Conservation (phyloP, 2,329 filamentous ascomycete genomes). For the Thelonectria rubi region DNA sequence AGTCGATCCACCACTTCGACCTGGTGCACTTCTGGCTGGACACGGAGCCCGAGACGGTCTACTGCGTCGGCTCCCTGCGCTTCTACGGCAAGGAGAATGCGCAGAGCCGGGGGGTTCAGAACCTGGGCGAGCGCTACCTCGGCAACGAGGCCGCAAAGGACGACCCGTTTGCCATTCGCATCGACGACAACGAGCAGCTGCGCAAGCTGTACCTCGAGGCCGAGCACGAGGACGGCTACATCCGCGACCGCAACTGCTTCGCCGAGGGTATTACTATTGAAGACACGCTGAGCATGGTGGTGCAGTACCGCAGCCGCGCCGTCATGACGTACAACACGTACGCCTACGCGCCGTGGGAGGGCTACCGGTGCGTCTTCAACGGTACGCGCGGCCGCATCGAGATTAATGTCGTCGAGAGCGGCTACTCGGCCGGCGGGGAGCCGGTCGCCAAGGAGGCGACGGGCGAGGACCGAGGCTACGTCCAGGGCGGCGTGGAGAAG, state of each 20-base stretch:
- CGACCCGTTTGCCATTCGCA: constrained; percentile 67
- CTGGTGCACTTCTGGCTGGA: constrained; percentile 70
- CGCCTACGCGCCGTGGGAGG: constrained; percentile 71
- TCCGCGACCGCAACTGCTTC: constrained; percentile 69
- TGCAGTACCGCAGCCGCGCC: constrained; percentile 64
- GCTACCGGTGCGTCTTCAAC: constrained; percentile 66
- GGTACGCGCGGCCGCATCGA: constrained; percentile 67
- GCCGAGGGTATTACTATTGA: constrained; percentile 71
- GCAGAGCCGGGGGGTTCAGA: constrained; percentile 59
- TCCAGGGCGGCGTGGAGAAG: constrained; percentile 45
- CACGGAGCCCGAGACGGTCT: constrained; percentile 63
- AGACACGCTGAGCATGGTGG: constrained; percentile 68
- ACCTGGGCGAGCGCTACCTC: constrained; percentile 60
- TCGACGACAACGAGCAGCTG: constrained; percentile 61
- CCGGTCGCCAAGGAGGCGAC: constrained; percentile 54
- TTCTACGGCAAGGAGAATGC: constrained; percentile 72
- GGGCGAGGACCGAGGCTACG: constrained; percentile 45
- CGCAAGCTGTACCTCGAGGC: constrained; percentile 68
- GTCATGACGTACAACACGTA: constrained; percentile 66
- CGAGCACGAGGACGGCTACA: constrained; percentile 70
- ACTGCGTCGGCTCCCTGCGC: constrained; percentile 64
- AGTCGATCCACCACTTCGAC: constrained; percentile 71
- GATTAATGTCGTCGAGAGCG: constrained; percentile 69
- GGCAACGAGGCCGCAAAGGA: constrained; percentile 59
- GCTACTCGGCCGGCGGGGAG: constrained; percentile 67